Percentiles rank a stretch among this genome's conserved stretches.
Evolutionary conservation across 2,329 filamentous ascomycete species (phyloP).

Genomic region (Zymoseptoria ardabiliae): DNA sequence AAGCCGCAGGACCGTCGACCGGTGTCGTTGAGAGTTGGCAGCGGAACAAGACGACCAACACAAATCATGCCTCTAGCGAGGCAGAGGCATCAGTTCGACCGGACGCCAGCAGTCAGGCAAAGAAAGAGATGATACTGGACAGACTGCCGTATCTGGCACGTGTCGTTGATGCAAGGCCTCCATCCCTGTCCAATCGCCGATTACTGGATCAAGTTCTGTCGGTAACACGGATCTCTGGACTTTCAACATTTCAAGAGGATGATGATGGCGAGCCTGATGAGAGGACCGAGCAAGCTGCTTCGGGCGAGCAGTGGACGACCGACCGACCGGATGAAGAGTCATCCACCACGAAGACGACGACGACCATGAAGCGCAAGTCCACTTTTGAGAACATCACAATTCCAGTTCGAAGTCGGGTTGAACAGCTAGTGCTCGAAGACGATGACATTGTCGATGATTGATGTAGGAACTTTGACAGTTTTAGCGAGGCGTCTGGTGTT

Average conservation of each 20-base stretch:
- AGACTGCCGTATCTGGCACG: conserved; percentile 76
- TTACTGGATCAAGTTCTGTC: conserved; percentile 59
- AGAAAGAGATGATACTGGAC: conserved; percentile 71
- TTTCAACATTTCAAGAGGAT: conserved; percentile 14
- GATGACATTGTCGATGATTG: conserved; percentile 42
- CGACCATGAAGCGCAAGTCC: conserved; percentile 7
- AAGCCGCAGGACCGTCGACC: not conserved
- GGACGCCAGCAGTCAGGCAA: conserved; percentile 40
- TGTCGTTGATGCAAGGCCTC: conserved; percentile 42
- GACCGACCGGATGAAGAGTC: conserved; percentile 30
- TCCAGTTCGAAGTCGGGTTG: conserved; percentile 25
- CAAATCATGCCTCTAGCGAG: conserved; percentile 1
- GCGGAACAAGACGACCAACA: conserved; percentile 8
- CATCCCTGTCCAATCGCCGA: conserved; percentile 13
- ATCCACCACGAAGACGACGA: conserved; percentile 10
- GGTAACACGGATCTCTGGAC: conserved; percentile 50
- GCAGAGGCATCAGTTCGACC: not conserved
- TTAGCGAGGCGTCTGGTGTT: conserved; percentile 11
- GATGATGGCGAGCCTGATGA: conserved; percentile 26
- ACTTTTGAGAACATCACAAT: conserved; percentile 16
- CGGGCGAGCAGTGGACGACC: conserved; percentile 37
- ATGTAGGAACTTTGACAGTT: not conserved
- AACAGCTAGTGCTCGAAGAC: conserved; percentile 37
- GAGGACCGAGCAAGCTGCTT: not conserved
- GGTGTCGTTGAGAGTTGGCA: conserved; percentile 20